Conservation (phyloP, 2,329 filamentous ascomycete genomes). For the Arthroderma uncinatum region DNA sequence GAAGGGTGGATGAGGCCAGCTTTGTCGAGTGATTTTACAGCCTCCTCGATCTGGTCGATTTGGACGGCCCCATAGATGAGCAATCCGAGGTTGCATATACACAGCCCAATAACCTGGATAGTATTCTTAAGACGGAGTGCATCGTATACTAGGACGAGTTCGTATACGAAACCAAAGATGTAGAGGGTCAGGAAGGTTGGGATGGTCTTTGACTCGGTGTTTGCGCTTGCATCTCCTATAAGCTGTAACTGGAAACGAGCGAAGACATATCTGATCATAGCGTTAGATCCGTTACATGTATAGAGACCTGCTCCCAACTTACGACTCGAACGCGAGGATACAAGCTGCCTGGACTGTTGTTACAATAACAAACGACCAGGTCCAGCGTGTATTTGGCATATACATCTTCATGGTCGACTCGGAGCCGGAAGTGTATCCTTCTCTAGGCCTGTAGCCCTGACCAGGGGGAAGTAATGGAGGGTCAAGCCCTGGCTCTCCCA, state of each 20-base stretch:
- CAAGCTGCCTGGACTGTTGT: constrained; percentile 66
- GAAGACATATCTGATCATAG: constrained; percentile 64
- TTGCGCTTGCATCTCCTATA: constrained; percentile 30
- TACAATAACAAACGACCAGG: constrained; percentile 69
- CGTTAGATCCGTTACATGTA: constrained; percentile 6
- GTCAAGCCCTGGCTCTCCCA: constrained; percentile 46
- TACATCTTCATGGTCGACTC: constrained; percentile 48
- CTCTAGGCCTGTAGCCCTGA: constrained; percentile 42
- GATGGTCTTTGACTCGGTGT: constrained; percentile 52
- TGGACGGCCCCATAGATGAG: constrained; percentile 90
- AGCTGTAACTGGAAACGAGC: constrained; percentile 61
- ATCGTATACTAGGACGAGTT: constrained; percentile 82
- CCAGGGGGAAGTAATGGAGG: constrained; percentile 37
- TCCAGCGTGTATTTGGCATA: constrained; percentile 74
- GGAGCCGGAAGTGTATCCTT: constrained; percentile 37
- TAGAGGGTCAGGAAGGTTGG: constrained; percentile 93
- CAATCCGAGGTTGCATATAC: constrained; percentile 81
- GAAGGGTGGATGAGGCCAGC: constrained; percentile 37
- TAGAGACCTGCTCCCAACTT: constrained; percentile 31
- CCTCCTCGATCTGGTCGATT: constrained; percentile 74
- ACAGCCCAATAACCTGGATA: constrained; percentile 93
- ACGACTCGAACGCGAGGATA: constrained; percentile 78
- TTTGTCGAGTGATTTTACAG: constrained; percentile 47
- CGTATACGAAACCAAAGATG: constrained; percentile 93
- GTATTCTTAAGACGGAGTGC: constrained; percentile 92